Percentiles rank a stretch among this genome's conserved stretches.
Evolutionary conservation across 2,329 filamentous ascomycete genomes (phyloP).

Genomic region (Zasmidium angulare): DNA sequence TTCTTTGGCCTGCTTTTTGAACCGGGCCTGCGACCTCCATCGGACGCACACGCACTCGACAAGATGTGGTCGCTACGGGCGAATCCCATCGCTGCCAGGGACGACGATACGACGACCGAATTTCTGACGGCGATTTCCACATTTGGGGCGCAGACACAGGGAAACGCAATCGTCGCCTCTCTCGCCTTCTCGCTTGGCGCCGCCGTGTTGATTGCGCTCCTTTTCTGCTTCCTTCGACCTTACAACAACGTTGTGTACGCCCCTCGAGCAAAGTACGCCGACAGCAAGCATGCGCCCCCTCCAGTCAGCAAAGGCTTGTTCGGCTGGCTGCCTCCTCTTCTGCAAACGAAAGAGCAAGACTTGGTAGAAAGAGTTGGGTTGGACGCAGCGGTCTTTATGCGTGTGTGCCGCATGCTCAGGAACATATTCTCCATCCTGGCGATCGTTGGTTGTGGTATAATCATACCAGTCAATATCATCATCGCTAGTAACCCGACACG

Average conservation of each 20-base stretch:
- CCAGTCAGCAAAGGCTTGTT: conserved; percentile 83
- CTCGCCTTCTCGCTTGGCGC: conserved; percentile 77
- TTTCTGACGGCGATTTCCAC: not conserved
- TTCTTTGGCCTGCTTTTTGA: not conserved
- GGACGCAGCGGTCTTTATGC: conserved; percentile 87
- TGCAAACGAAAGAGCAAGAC: conserved; percentile 73
- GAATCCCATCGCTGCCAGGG: not conserved
- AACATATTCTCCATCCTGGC: conserved; percentile 79
- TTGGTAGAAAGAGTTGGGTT: conserved; percentile 81
- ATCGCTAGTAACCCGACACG: conserved; percentile 30
- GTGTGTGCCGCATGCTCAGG: conserved; percentile 85
- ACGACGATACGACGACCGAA: not conserved
- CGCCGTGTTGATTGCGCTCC: conserved; percentile 69
- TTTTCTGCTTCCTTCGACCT: conserved; percentile 86
- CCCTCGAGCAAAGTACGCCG: conserved; percentile 87
- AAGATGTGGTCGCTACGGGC: not conserved
- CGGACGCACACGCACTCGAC: not conserved
- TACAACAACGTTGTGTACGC: conserved; percentile 93
- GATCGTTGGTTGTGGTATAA: conserved; percentile 70
- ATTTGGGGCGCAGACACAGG: conserved; percentile 47
- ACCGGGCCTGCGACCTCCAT: not conserved
- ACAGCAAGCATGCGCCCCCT: conserved; percentile 85
- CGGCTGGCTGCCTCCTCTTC: conserved; percentile 78
- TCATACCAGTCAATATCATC: conserved; percentile 72
- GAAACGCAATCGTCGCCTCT: conserved; percentile 72